A percentile compares a stretch with the other conserved stretches of the same genome.
phyloP scores from a whole-genome alignment of 208 protist species.

The Trypanosoma vivax region DNA sequence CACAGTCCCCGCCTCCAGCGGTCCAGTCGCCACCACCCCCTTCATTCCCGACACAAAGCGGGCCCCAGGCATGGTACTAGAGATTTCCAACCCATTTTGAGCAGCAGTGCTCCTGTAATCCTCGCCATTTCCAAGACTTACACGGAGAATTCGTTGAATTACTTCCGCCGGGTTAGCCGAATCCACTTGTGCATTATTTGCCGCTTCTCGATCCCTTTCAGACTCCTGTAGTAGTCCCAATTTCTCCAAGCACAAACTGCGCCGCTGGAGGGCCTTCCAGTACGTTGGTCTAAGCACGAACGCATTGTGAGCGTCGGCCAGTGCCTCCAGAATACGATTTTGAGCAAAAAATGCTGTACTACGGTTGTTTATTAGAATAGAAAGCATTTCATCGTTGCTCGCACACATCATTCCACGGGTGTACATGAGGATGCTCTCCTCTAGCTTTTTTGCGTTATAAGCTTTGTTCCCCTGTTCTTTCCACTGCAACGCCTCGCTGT shows the following conservation, averaged over 20 bases:
- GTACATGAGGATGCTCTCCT: slow-evolving; percentile 55
- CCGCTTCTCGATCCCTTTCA: slow-evolving; percentile 51
- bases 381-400: slow-evolving; percentile 48
- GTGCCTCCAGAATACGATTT: slow-evolving; percentile 44
- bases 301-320: slow-evolving; percentile 55
- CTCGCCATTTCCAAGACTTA: not conserved
- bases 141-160: slow-evolving; percentile 39
- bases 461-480: slow-evolving; percentile 73
- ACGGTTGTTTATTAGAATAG: slow-evolving; percentile 68
- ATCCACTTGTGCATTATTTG: slow-evolving; percentile 21
- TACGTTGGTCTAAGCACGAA: slow-evolving; percentile 43
- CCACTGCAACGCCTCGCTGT: slow-evolving; percentile 57
- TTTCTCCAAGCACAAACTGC: slow-evolving; percentile 54
- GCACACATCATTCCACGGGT: slow-evolving; percentile 74
- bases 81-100: not conserved
- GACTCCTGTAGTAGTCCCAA: slow-evolving; percentile 49
- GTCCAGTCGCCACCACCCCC: slow-evolving; percentile 28
- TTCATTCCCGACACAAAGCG: slow-evolving; percentile 1
- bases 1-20: slow-evolving; percentile 39
- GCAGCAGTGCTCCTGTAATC: not conserved
- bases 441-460: slow-evolving; percentile 30
- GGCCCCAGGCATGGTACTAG: not conserved
- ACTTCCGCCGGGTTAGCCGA: slow-evolving; percentile 31
- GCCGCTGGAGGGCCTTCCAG: slow-evolving; percentile 71
- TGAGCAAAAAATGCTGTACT: slow-evolving; percentile 60